Base-by-base conservation (phyloP, 768 basidiomycete genomes). In the Suillus bovinus region DNA sequence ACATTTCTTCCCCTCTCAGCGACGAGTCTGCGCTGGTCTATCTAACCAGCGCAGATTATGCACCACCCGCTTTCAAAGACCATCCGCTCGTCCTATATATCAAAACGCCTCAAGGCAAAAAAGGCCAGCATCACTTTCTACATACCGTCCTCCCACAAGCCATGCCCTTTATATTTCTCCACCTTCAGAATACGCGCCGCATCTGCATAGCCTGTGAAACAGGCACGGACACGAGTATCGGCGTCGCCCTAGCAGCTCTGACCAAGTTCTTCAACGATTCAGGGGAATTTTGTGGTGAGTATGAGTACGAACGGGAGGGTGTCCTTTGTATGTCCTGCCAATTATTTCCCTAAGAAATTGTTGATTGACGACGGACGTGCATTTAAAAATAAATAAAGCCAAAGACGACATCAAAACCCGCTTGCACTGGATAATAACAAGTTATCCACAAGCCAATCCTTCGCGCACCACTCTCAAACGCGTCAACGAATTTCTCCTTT, bases 341-440 rank as follows among this genome's bases (percentile, higher is more conserved):
- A 1, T 52, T 56, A 34, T 42, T 5, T n/a, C 42, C 8, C 39
- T n/a, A 9, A 24, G 5, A 36, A 29, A 57, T 29, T 20, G 7
- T 52, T 36, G 31, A 33, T 36, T 24, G 46, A 54, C 38, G 22
- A 33, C 11, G 24, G 36, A 24, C 22, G 13, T 17, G 24, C 5
- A 47, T 49, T 22, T 64, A 39, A 42, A 39, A 42, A 39, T 65
- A 34, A 39, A 42, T 39, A 22, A 69, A 49, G 81, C 78, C 65
- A 97, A 97, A 72, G 74, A 79, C 22, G 75, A 81, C 14, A 85
- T 98, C 64, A 84, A 86, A 13, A 87, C 79, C 14, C 82, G 94
- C 20, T 79, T 98, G 39, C 89, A 98, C 70, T 94, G 91, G 92
- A 85, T 98, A 54, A 89, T 95, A 62, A 80, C 88, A 22, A 88